These are phyloP conservation scores for Russula abietina DNA, from an alignment of 768 basidiomycete genomes.

Conservation along the genomic window DNA sequence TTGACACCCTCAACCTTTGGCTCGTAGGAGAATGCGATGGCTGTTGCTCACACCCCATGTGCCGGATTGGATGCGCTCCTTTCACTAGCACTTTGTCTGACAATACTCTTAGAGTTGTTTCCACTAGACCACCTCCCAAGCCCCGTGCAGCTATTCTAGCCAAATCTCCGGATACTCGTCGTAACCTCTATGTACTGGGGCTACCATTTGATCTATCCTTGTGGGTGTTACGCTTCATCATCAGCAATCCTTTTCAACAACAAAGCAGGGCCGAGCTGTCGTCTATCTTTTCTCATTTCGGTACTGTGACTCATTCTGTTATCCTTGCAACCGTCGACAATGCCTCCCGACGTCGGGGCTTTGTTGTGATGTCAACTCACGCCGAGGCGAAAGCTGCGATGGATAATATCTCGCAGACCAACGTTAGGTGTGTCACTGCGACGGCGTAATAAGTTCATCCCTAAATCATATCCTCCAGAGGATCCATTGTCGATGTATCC, in stretches of 20 bases:
- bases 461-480: constrained; percentile 37
- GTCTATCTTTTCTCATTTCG: constrained; percentile 55
- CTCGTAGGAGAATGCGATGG: not conserved
- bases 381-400: constrained; percentile 68
- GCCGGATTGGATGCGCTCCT: not conserved
- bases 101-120: constrained; percentile 27
- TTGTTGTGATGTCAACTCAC: constrained; percentile 73
- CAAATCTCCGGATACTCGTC: constrained; percentile 45
- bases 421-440: constrained; percentile 52
- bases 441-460: not conserved
- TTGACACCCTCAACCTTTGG: not conserved
- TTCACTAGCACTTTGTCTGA: constrained; percentile 1
- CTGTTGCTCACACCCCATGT: not conserved
- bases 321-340: constrained; percentile 81
- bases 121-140: constrained; percentile 21
- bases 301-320: constrained; percentile 67
- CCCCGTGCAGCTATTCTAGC: constrained; percentile 25
- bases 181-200: constrained; percentile 82
- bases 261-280: constrained; percentile 48
- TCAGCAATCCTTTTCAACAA: not conserved
- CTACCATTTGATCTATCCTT: constrained; percentile 76
- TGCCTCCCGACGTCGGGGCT: constrained; percentile 75
- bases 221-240: constrained; percentile 35
- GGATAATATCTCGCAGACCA: constrained; percentile 57
- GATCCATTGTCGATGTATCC: constrained; percentile 72